phyloP scores from a whole-genome alignment of 2,329 filamentous ascomycete genomes.

The Cryoendolithus antarcticus region DNA sequence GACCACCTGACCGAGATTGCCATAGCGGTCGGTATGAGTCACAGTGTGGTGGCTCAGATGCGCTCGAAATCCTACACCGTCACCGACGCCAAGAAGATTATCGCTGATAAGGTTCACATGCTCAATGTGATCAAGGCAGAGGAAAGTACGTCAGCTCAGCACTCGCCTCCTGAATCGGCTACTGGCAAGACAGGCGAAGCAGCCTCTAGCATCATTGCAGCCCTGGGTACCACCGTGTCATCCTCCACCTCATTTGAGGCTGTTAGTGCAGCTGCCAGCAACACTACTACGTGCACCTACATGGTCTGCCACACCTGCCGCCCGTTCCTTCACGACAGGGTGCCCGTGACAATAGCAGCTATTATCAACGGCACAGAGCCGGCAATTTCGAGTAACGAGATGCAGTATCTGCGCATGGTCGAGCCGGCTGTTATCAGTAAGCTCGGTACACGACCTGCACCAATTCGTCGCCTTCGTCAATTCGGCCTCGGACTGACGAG shows the following conservation, averaged over 20 bases:
- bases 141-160: conserved; percentile 3
- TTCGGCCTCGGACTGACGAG: conserved; percentile 5
- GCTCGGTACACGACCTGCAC: conserved; percentile 20
- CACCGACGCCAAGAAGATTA: conserved; percentile 29
- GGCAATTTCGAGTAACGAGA: conserved; percentile 22
- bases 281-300: conserved; percentile 25
- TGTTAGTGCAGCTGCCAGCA: no score
- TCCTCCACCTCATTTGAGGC: conserved; percentile 3
- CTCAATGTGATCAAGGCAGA: conserved; percentile 13
- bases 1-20: not conserved
- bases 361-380: conserved; percentile 27
- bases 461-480: conserved; percentile 1
- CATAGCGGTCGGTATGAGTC: conserved; percentile 23
- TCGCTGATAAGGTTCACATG: conserved; percentile 29
- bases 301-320: conserved; percentile 39
- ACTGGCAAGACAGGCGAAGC: not conserved
- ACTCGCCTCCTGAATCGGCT: not conserved
- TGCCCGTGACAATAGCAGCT: conserved; percentile 32
- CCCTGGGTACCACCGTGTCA: conserved; percentile 11
- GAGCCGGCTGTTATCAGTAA: conserved; percentile 23
- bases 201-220: conserved; percentile 15
- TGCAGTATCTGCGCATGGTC: conserved; percentile 22
- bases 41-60: conserved; percentile 31
- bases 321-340: conserved; percentile 35
- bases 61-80: conserved; percentile 29